phyloP scores from a whole-genome alignment of 75 land plant species.

The Pinus taeda region DNA sequence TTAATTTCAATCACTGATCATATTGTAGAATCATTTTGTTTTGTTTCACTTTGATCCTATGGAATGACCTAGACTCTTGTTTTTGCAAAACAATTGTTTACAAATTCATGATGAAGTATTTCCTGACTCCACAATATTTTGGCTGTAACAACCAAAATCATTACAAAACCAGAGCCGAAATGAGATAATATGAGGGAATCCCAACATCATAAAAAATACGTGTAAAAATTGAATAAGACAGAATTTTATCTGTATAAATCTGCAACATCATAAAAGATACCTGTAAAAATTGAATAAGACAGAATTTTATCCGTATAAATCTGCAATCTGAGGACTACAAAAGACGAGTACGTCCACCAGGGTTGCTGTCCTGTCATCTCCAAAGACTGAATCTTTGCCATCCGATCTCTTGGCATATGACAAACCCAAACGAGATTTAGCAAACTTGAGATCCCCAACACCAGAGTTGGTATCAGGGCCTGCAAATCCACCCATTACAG shows the following conservation, averaged over 20 bases:
- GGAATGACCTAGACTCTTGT: too few relatives aligned
- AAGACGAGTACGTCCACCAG: slow-evolving; percentile 63
- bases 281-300: not conserved
- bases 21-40: too few relatives aligned
- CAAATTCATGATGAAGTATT: too few relatives aligned
- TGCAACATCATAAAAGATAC: slow-evolving; percentile 1
- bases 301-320: slow-evolving; percentile 28
- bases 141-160: too few relatives aligned
- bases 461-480: slow-evolving; percentile 89
- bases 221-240: not conserved
- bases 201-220: too few relatives aligned
- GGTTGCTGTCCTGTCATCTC: slow-evolving; percentile 51
- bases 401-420: slow-evolving; percentile 82
- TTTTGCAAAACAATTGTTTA: too few relatives aligned
- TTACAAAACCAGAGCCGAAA: too few relatives aligned
- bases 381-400: slow-evolving; percentile 86
- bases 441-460: slow-evolving; percentile 67
- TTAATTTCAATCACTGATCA: too few relatives aligned
- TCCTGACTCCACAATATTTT: too few relatives aligned
- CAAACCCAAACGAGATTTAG: slow-evolving; percentile 77
- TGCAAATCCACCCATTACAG: slow-evolving; percentile 91
- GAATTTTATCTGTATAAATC: slow-evolving; percentile 30
- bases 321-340: slow-evolving; percentile 68
- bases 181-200: too few relatives aligned
- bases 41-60: too few relatives aligned